Percentiles rank a stretch among this genome's conserved stretches.
phyloP scores from a whole-genome alignment of 495 filamentous ascomycete species.

The Sabuloglossum arenarium region DNA sequence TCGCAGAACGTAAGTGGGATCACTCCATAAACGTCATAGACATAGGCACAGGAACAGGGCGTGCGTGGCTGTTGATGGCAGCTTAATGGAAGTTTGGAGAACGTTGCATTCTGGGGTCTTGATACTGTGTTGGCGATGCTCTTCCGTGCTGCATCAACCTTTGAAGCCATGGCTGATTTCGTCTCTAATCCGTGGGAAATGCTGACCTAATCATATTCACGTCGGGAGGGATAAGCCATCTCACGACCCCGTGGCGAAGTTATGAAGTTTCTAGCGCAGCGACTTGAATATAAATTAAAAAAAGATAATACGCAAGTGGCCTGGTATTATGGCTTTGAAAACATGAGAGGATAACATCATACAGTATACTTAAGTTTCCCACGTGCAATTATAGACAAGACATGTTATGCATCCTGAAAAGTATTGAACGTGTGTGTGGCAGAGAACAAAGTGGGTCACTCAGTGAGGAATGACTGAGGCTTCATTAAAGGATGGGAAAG shows the following conservation, averaged over 20 bases:
- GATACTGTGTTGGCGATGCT: not conserved
- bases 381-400: not conserved
- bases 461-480: too few species aligned
- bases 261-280: not conserved
- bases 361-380: too few species aligned
- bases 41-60: not conserved
- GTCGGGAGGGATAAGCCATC: not conserved
- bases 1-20: not conserved
- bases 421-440: not conserved
- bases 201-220: not conserved
- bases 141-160: not conserved
- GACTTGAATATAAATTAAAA: too few species aligned
- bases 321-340: too few species aligned
- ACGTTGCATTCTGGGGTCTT: not conserved
- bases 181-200: not conserved
- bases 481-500: too few species aligned
- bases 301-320: too few species aligned
- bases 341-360: not conserved
- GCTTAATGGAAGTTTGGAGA: not conserved
- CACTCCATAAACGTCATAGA: not conserved
- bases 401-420: not conserved
- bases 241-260: not conserved
- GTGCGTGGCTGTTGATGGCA: not conserved
- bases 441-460: too few species aligned
- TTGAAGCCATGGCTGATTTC: not conserved